Percentiles rank a stretch among this genome's conserved stretches.
Evolutionary conservation across 1,284 basidiomycete genomes (phyloP).

Genomic region (Cutaneotrichosporon sp.): DNA sequence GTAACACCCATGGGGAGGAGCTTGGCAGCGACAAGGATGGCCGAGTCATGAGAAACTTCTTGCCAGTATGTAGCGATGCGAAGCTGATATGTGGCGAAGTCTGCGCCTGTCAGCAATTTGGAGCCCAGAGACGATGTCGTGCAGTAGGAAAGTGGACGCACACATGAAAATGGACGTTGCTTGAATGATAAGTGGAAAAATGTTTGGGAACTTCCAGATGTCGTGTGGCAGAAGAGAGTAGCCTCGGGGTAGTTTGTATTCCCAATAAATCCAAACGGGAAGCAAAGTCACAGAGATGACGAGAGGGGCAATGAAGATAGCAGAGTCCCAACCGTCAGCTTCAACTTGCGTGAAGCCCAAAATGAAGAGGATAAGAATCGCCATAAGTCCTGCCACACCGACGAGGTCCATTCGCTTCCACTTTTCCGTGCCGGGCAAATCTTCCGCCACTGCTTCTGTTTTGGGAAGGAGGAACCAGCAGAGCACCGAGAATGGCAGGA

Average conservation of each 20-base stretch:
- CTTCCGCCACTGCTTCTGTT: slow-evolving; percentile 38
- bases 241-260: slow-evolving; percentile 30
- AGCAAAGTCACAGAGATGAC: slow-evolving; percentile 24
- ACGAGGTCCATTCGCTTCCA: slow-evolving; percentile 45
- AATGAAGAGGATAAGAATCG: slow-evolving; percentile 41
- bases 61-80: slow-evolving; percentile 45
- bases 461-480: slow-evolving; percentile 40
- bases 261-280: slow-evolving; percentile 26
- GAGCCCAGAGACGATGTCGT: too few species aligned
- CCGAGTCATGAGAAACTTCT: slow-evolving; percentile 30
- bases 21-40: slow-evolving; percentile 42
- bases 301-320: slow-evolving; percentile 44
- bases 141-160: background rate
- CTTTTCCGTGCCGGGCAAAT: slow-evolving; percentile 36
- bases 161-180: slow-evolving; percentile 24
- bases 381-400: slow-evolving; percentile 37
- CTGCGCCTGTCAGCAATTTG: background rate
- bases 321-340: slow-evolving; percentile 35
- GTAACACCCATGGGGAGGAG: slow-evolving; percentile 44
- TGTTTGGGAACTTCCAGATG: slow-evolving; percentile 43
- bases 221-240: slow-evolving; percentile 44
- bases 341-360: slow-evolving; percentile 42
- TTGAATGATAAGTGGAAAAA: slow-evolving; percentile 42
- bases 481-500: slow-evolving; percentile 33
- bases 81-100: slow-evolving; percentile 41